These are phyloP conservation scores for Alternaria triticimaculans DNA, from an alignment of 2,329 filamentous ascomycete species.

Conservation along the genomic window DNA sequence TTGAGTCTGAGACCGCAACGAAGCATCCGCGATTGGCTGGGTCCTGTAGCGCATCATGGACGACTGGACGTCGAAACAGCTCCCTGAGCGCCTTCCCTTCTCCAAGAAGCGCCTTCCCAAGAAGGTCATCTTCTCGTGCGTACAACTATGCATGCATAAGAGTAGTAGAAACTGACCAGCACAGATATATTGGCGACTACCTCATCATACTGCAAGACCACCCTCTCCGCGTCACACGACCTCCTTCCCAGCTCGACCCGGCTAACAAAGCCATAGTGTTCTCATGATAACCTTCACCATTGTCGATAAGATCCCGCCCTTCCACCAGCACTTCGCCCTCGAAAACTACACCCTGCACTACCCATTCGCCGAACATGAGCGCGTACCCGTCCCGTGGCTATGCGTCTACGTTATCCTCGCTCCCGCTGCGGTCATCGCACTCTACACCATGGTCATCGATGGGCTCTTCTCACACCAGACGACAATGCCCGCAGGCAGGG, in stretches of 20 bases:
- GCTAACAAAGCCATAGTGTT: slow-evolving; percentile 48
- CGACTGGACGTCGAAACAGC: slow-evolving; percentile 45
- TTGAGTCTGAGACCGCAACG: neutral
- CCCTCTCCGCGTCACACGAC: slow-evolving; percentile 38
- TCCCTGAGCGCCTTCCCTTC: slow-evolving; percentile 59
- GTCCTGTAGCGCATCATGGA: slow-evolving; percentile 41
- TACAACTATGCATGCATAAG: slow-evolving; percentile 14
- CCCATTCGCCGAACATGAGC: slow-evolving; percentile 63
- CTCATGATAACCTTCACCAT: slow-evolving; percentile 60
- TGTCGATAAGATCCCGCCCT: slow-evolving; percentile 62
- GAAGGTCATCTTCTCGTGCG: slow-evolving; percentile 61
- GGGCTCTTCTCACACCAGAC: slow-evolving; percentile 62
- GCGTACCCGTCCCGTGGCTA: slow-evolving; percentile 59
- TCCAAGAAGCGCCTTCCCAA: slow-evolving; percentile 60
- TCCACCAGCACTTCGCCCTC: slow-evolving; percentile 64
- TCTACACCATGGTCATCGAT: slow-evolving; percentile 65
- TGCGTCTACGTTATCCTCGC: slow-evolving; percentile 58
- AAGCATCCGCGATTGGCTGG: slow-evolving; percentile 11
- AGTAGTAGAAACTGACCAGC: slow-evolving; percentile 24
- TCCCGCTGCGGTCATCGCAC: slow-evolving; percentile 59
- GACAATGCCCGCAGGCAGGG: slow-evolving; percentile 32
- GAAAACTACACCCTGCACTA: slow-evolving; percentile 64
- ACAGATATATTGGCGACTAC: slow-evolving; percentile 65
- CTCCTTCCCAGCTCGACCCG: slow-evolving; percentile 33
- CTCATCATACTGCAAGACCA: slow-evolving; percentile 62